phyloP scores from a whole-genome alignment of 257 asterid genomes.

The Galeopsis tetrahit region DNA sequence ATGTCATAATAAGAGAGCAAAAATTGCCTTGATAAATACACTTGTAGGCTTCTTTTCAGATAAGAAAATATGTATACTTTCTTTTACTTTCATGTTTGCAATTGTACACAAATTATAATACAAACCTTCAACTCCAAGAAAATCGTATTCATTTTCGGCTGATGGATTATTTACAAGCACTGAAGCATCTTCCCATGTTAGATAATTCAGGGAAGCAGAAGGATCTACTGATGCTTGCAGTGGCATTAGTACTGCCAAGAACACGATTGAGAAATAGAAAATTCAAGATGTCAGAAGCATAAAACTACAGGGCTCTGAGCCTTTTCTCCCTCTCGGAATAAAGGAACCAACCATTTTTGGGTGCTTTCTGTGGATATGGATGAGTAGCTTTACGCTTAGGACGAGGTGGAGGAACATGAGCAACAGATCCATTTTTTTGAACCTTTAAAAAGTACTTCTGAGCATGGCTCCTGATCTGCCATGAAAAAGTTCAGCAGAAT shows the following conservation, averaged over 20 bases:
- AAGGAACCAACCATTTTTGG: constrained; percentile 68
- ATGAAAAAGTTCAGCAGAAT: constrained; percentile 15
- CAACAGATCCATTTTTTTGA: constrained; percentile 89
- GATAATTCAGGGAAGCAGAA: constrained; percentile 50
- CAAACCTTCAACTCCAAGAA: constrained; percentile 71
- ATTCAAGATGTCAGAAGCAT: constrained; percentile 31
- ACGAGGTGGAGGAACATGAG: constrained; percentile 99
- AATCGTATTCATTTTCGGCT: constrained; percentile 62
- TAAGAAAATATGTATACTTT: neutral
- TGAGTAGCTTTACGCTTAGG: constrained; percentile 98
- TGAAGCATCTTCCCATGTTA: constrained; percentile 77
- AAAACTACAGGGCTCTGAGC: constrained; percentile 17
- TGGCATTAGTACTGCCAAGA: constrained; percentile 59
- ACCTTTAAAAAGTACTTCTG: constrained; percentile 95
- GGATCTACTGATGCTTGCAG: constrained; percentile 75
- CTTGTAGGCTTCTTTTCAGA: neutral
- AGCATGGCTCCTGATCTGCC: constrained; percentile 97
- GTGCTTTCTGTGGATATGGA: constrained; percentile 97
- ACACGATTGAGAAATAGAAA: constrained; percentile 27
- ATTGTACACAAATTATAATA: constrained; percentile 19
- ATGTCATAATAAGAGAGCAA: constrained; percentile 49
- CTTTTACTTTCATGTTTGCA: constrained; percentile 9
- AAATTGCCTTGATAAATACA: constrained; percentile 27
- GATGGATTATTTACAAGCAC: constrained; percentile 51
- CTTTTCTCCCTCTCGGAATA: constrained; percentile 9